Conservation (phyloP, 176 grass and related monocot genomes). For the Oryza punctata region DNA sequence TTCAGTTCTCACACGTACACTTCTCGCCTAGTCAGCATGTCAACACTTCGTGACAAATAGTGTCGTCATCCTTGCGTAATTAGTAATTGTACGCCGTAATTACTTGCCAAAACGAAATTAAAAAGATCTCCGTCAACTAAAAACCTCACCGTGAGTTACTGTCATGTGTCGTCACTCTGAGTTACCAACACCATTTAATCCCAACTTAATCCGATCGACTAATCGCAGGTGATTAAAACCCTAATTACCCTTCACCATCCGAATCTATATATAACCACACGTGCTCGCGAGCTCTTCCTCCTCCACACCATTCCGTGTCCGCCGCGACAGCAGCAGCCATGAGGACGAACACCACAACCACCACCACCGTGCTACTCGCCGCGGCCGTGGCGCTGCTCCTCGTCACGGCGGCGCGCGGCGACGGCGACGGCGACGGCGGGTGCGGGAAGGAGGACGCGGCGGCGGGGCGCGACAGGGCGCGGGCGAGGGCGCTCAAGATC, state of each 20-base stretch:
- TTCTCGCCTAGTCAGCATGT: not conserved
- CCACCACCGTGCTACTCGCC: not conserved
- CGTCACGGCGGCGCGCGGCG: slow-evolving; percentile 18
- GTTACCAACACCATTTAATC: not conserved
- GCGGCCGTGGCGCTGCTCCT: slow-evolving; percentile 3
- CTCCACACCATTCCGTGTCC: too few species aligned
- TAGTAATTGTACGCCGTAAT: not conserved
- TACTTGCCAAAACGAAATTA: not conserved
- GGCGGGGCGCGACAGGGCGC: not conserved
- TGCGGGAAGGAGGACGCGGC: not conserved
- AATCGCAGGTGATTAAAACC: not conserved
- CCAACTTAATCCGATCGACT: too few species aligned
- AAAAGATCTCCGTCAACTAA: not conserved
- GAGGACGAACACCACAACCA: not conserved
- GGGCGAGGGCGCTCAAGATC: slow-evolving; percentile 43
- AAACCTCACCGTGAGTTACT: not conserved
- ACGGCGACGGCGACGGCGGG: not conserved
- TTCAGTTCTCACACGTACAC: too few species aligned
- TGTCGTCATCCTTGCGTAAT: not conserved
- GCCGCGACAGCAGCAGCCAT: too few species aligned
- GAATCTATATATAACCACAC: not conserved
- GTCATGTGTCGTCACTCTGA: not conserved
- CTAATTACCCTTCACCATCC: too few species aligned
- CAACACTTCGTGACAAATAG: not conserved
- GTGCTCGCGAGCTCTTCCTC: too few species aligned